Evolutionary conservation across 805 yeast species (phyloP).

Genomic region (Candida verbasci): DNA sequence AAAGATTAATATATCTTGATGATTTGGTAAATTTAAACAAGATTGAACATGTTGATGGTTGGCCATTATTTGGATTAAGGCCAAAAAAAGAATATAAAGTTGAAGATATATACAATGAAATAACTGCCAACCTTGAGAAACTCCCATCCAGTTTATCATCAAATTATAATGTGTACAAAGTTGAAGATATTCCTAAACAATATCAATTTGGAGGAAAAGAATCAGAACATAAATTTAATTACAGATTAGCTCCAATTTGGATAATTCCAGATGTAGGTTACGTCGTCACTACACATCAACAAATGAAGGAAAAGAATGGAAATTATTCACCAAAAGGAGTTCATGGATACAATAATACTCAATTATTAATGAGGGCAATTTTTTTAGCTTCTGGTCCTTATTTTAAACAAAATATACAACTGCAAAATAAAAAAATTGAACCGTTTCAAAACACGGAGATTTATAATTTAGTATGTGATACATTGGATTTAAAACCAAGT

Average conservation of each 20-base stretch:
- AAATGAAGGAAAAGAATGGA: conserved; percentile 44
- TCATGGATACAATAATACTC: conserved; percentile 80
- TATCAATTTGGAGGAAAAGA: conserved; percentile 51
- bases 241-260: conserved; percentile 83
- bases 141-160: conserved; percentile 12
- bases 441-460: conserved; percentile 75
- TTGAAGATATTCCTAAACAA: conserved; percentile 50
- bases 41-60: conserved; percentile 46
- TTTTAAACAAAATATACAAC: conserved; percentile 35
- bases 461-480: conserved; percentile 70
- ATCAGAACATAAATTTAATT: conserved; percentile 36
- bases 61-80: conserved; percentile 81
- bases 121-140: conserved; percentile 28
- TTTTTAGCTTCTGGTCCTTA: conserved; percentile 82
- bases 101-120: conserved; percentile 44
- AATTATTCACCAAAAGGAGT: conserved; percentile 68
- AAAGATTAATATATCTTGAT: conserved; percentile 66
- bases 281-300: conserved; percentile 58
- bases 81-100: conserved; percentile 42
- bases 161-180: conserved; percentile 44
- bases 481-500: conserved; percentile 47
- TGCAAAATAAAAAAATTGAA: conserved; percentile 26
- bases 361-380: conserved; percentile 75
- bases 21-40: conserved; percentile 54
- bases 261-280: conserved; percentile 80